Evolutionary conservation across 768 basidiomycete genomes (phyloP), one percentile per base, ranked within the genome.

Genomic region (Rhizopogon vulgaris): DNA sequence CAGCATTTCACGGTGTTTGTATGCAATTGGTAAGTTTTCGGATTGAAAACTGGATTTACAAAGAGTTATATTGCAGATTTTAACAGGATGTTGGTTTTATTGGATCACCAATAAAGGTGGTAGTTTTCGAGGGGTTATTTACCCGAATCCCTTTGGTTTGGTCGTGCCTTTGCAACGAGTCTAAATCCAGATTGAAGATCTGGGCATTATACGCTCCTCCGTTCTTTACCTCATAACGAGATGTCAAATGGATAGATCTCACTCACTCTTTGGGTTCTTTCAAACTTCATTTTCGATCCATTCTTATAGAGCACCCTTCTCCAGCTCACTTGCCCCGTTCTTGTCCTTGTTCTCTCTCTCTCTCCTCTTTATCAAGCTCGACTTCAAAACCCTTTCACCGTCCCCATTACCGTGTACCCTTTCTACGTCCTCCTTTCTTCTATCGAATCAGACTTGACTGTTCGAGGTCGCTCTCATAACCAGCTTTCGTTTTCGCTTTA

Each of bases 241-340:
- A 60, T 63, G 63, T 36, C 55, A 47, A 52, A 50, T 64, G 56
- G 49, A 59, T 56, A 51, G 51, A 60, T 61, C 49, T 46, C 40
- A 27, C 11, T 30, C 39, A 58, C 64, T 65, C 65, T 58, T 66
- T 37, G 38, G 10, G 51, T 52, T 41, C 37, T 52, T 40, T 25
- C 30, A 51, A 34, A 39, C 52, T 53, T 53, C 43, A 39, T 53
- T 49, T 45, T 51, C 38, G 22, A 14, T 27, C 39, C 51, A 34
- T 55, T 67, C 61, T 64, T 64, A 68, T 64, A 65, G 61, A 51
- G 28, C 53, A 39, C 43, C 53, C 28, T 34, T 9, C 17, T 51
- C 41, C 38, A 40, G 41, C 3, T 49, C 51, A 54, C 54, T 60
- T 48, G 37, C 36, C 25, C 18, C 27, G 37, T 52, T 46, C 55